Base-by-base conservation (phyloP, 1,284 basidiomycete genomes). In the Leccinum insigne region DNA sequence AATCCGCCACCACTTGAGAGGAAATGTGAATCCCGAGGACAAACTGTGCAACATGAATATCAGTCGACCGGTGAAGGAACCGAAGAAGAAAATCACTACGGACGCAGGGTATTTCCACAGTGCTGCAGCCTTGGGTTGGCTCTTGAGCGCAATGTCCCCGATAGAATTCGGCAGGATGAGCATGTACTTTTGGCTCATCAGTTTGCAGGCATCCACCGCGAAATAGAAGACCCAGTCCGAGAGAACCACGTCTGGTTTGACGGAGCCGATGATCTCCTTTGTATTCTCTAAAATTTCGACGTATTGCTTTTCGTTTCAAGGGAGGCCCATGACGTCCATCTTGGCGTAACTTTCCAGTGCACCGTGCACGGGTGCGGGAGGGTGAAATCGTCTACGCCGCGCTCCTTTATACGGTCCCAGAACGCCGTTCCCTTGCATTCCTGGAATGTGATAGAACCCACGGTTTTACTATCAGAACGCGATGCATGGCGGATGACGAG, bases 1-100 rank as follows among this genome's bases (percentile, higher is more conserved):
- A 21, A 69, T 26, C 32, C 65, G 58, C 66, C 67, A 67, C 66
- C 67, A 66, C n/a, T 61, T 54, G 11, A 67, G 59, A 38, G 66
- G 66, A 1, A 52, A 66, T 3, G 58, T 11, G 16, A 69, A 66
- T 7, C 66, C 66, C 3, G 66, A 67, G 7, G 57, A 49, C 1
- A 60, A 0, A 9, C 66, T 67, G 10, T 16, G 7, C 11, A 14
- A 38, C n/a, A 29, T 23, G 29, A 7, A n/a, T 16, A 18, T 67
- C 1, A 67, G 38, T 18, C 5, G n/a, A 18, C 44, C 1, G 9
- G 42, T 7, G 23, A 32, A 23, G 7, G 26, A 21, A 10, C 4
- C 0, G n/a, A 65, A 54, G 9, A 40, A 3, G 40, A 4, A 35
- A 18, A n/a, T 13, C 2, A 26, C 13, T 40, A 68, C 67, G 13